Evolutionary conservation across 305 asterid species (phyloP), one percentile per base, ranked within the genome.

Genomic region (Fraxinus nigra): DNA sequence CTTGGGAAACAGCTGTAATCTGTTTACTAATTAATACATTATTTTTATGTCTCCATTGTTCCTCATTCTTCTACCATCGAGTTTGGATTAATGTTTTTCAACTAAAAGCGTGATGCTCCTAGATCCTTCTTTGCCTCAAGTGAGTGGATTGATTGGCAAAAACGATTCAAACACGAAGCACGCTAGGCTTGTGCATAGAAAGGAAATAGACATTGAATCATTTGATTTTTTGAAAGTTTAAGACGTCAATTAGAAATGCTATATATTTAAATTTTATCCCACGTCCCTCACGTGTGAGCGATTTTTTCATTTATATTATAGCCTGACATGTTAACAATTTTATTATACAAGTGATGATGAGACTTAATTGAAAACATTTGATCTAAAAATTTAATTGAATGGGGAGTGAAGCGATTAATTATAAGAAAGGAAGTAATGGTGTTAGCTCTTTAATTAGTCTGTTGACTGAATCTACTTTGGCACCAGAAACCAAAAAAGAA

Each of bases 1-100:
- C 14, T 22, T 22, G 81, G 74, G 32, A 78, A 78, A 59, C 81
- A 78, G 81, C 75, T 78, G 81, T 67, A 78, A 32, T 28, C 56
- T 34, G 74, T 54, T 10, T 18, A 59, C 20, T 59, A 2, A 22
- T 65, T 24, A 20, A 8, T 61, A 22, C 5, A 61, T 24, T 61
- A 7, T 61, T 20, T 61, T 65, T 26, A n/a, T 22, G 35, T 65
- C 18, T 30, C 7, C 34, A 10, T 65, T 26, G n/a, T 22, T 26
- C 34, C 70, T 22, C 70, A 4, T 65, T 24, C 35, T 65, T 26
- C 16, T 8, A 59, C 13, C 1, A 48, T 48, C 59, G 56, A 46
- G 13, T 46, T 46, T 46, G n/a, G 56, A 46, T 46, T 46, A 46
- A 3, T 14, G 7, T 48, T 48, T n/a, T 48, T 46, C n/a, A 13